phyloP scores from a whole-genome alignment of 2,329 filamentous ascomycete genomes.

The Xylariaceae sp. region DNA sequence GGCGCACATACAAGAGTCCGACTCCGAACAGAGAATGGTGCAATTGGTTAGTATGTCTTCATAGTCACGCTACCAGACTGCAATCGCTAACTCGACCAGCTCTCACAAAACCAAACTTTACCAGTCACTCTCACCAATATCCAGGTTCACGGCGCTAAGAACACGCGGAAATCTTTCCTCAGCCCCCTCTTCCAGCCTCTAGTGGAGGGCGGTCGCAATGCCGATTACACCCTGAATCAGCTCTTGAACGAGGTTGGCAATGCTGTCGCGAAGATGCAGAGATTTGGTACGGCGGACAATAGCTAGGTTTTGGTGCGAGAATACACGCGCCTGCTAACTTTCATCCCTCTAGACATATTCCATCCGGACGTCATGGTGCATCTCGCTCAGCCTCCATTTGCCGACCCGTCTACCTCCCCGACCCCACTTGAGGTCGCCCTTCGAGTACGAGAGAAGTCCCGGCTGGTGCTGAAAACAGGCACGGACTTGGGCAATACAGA shows the following conservation, averaged over 20 bases:
- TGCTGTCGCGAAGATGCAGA: conserved; percentile 55
- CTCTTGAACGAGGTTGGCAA: conserved; percentile 47
- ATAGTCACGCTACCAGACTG: conserved; percentile 3
- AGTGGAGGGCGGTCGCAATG: conserved; percentile 60
- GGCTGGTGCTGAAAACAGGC: conserved; percentile 84
- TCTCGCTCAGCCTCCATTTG: conserved; percentile 67
- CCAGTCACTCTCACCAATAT: conserved; percentile 85
- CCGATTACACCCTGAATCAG: conserved; percentile 71
- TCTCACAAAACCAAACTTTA: conserved; percentile 75
- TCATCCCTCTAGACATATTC: conserved; percentile 65
- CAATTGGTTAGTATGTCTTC: conserved; percentile 52
- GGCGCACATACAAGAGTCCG: conserved; percentile 33
- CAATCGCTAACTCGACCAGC: conserved; percentile 39
- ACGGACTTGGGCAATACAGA: conserved; percentile 92
- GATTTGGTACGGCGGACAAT: conserved; percentile 57
- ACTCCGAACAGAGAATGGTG: conserved; percentile 56
- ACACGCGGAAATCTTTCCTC: conserved; percentile 81
- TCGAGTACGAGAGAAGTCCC: conserved; percentile 70
- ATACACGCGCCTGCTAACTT: conserved; percentile 9
- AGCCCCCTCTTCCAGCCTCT: conserved; percentile 74
- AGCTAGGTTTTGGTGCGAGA: neutral
- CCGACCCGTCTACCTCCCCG: conserved; percentile 62
- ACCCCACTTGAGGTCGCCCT: conserved; percentile 79
- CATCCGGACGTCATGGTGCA: conserved; percentile 76
- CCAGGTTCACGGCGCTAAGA: conserved; percentile 71